Conservation (phyloP, 148 eudicot genomes). For the Chenopodium album region DNA sequence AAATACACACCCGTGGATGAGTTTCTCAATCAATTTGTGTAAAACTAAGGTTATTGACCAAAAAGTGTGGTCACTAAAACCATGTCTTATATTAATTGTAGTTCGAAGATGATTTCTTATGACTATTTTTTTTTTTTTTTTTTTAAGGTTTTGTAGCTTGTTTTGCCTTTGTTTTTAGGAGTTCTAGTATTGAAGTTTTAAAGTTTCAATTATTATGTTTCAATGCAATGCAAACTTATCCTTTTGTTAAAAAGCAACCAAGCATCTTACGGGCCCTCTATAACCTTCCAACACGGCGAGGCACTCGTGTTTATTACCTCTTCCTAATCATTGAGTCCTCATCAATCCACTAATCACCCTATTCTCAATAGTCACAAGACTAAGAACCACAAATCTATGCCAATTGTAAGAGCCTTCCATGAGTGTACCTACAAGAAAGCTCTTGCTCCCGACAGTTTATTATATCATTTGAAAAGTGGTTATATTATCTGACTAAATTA, state of each 20-base stretch:
- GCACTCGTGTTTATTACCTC: slow-evolving; percentile 44
- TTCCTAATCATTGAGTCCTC: slow-evolving; percentile 62
- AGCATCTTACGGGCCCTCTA: slow-evolving; percentile 59
- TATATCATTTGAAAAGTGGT: slow-evolving; percentile 28
- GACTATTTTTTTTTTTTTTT: too few relatives aligned
- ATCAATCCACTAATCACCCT: slow-evolving; percentile 60
- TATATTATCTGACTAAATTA: too few relatives aligned
- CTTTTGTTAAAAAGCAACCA: slow-evolving; percentile 44
- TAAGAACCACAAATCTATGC: slow-evolving; percentile 53
- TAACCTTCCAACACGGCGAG: slow-evolving; percentile 62
- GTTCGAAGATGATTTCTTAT: too few relatives aligned
- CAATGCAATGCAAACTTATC: slow-evolving; percentile 23
- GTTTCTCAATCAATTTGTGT: not conserved
- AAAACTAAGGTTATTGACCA: too few relatives aligned
- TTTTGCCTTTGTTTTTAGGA: too few relatives aligned
- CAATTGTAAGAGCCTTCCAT: slow-evolving; percentile 63
- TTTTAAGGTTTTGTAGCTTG: too few relatives aligned
- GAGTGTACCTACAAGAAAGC: slow-evolving; percentile 52
- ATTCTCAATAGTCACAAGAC: slow-evolving; percentile 43
- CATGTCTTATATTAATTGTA: too few relatives aligned
- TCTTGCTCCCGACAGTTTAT: slow-evolving; percentile 63
- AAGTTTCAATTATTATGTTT: too few relatives aligned
- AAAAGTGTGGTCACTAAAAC: too few relatives aligned
- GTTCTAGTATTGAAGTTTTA: too few relatives aligned
- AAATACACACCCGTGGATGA: not conserved